Evolutionary conservation across 139 green algal species (phyloP), one percentile per base, ranked within the genome.

Genomic region (Edaphochlamys debaryana): DNA sequence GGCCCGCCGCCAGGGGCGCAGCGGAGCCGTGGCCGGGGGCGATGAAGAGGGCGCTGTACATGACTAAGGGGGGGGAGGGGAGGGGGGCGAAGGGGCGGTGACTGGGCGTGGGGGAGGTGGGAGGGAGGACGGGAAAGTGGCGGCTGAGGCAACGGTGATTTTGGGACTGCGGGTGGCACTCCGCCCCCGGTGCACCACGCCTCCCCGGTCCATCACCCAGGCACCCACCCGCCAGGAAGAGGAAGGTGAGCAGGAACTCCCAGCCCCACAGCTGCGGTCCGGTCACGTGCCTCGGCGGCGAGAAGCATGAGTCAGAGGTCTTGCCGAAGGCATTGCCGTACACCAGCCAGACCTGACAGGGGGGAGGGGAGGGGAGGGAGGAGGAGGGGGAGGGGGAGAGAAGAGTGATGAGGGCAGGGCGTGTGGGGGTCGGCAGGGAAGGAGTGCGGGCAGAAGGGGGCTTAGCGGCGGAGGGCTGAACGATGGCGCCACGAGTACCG

Each of bases 1-100:
- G 58, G n/a, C 76, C 89, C 40, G 73, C 70, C 1, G 85, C 69
- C 38, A 93, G 72, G 6, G 89, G 87, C 0, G 76, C 73, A 23
- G 78, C 71, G n/a, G 75, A 40, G 63, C 89, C 89, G 48, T 91
- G 84, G 25, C 89, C 86, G 50, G 89, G 89, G 0, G 67, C 67
- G n/a, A 87, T 76, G 48, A 91, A 89, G 7, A 93, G 50, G 0
- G 79, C 73, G 7, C 75, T 34, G 73, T 91, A 93, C 68, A 85
- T 62, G 11, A 91, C 77, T 71, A 60, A 34, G 29, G 50, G 72
- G 27, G 48, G 36, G 45, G 66, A 11, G 45, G 5, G n/a, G 37
- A 36, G 66, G 25, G 50, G 30, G 36, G 20, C 87, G 52, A 38
- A 54, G 48, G 64, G 29, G 32, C 54, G 40, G 68, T 6, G n/a